Evolutionary conservation across 2,329 filamentous ascomycete species (phyloP).

Genomic region (Paraconiothyrium brasiliense): DNA sequence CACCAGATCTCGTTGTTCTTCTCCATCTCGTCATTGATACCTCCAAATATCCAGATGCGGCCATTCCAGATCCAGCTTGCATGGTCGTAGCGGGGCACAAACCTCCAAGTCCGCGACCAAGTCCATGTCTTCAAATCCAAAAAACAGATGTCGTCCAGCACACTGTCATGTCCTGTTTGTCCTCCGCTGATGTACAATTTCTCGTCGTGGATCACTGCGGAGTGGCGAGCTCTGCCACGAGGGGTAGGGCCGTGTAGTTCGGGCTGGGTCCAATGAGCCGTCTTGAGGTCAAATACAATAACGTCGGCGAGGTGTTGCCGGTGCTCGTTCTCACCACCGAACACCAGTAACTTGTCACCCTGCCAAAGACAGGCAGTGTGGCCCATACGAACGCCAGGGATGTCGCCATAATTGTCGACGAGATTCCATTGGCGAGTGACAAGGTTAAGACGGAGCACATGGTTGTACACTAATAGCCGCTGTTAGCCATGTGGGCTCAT

Average conservation of each 20-base stretch:
- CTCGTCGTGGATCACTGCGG: conserved; percentile 93
- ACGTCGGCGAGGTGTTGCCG: conserved; percentile 94
- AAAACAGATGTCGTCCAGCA: conserved; percentile 95
- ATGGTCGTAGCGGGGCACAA: conserved; percentile 94
- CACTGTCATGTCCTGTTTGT: conserved; percentile 92
- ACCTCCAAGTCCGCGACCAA: conserved; percentile 96
- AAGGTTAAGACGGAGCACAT: conserved; percentile 89
- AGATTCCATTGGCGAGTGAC: conserved; percentile 90
- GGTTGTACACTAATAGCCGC: conserved; percentile 80
- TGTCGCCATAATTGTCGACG: conserved; percentile 98
- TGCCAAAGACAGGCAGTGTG: conserved; percentile 95
- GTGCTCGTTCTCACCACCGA: conserved; percentile 98
- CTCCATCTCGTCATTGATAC: conserved; percentile 95
- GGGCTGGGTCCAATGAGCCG: conserved; percentile 94
- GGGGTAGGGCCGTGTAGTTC: conserved; percentile 85
- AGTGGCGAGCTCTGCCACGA: conserved; percentile 89
- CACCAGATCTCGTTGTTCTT: conserved; percentile 97
- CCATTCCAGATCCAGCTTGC: conserved; percentile 93
- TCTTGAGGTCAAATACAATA: conserved; percentile 94
- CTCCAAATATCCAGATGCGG: conserved; percentile 95
- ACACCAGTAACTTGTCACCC: conserved; percentile 94
- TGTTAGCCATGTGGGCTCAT: conserved; percentile 6
- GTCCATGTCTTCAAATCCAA: conserved; percentile 97
- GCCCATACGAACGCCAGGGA: conserved; percentile 95
- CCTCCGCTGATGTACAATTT: conserved; percentile 96